Evolutionary conservation across 2,329 filamentous ascomycete genomes (phyloP), one percentile per base, ranked within the genome.

Genomic region (Fusarium sarcochroum): DNA sequence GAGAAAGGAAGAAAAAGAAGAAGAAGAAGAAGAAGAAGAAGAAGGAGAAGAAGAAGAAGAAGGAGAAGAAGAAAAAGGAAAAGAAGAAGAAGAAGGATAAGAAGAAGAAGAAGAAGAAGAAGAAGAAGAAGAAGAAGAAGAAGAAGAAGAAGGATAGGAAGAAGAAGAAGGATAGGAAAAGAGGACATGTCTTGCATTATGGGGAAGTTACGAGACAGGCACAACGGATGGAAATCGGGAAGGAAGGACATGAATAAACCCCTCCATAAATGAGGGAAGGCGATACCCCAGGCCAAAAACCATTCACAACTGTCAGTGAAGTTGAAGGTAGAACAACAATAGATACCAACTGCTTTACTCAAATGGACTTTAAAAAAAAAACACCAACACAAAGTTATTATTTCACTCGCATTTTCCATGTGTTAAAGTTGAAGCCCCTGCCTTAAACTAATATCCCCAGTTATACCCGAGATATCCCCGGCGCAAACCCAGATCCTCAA

Each of bases 271-370:
- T 49, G 68, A 71, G 70, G 73, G 70, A 63, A 72, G 72, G 66
- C 72, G 72, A 74, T 74, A 74, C 72, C 72, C 61, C 38, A 53
- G 60, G 52, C 51, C 68, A 70, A 70, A 63, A 70, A 57, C 35
- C 30, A 58, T 38, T 25, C 41, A 38, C 38, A 56, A 44, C 41
- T 51, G 40, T 57, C 41, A 51, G 59, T 58, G 59, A 47, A 62
- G 20, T 21, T 48, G 45, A 59, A 56, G 58, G 52, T 51, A 70
- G 27, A 55, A 64, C 64, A 53, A 68, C 40, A 49, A 45, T 55
- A 66, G 66, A 60, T 42, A 49, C 40, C 35, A 46, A 35, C 44
- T 60, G 34, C 20, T 49, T 41, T 18, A 48, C n/a, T 20, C 34
- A 35, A 30, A 30, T 30, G 27, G 27, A 30, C 10, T 27, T 11